Evolutionary conservation across 2,329 filamentous ascomycete genomes (phyloP).

Genomic region (Lasiodiplodia sp.): DNA sequence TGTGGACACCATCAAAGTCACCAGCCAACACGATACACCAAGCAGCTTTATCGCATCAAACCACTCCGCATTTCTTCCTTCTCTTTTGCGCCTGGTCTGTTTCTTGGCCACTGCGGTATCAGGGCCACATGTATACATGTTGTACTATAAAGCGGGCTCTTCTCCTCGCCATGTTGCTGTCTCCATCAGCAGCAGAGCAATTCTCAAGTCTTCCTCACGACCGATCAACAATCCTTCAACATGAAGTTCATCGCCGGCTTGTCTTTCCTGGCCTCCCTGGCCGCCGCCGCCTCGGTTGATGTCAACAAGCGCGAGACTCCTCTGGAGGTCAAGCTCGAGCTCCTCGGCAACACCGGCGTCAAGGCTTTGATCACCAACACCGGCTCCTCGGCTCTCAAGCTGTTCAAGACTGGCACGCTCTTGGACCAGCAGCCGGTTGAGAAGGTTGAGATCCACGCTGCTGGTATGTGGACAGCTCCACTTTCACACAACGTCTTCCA

Average conservation of each 20-base stretch:
- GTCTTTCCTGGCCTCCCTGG: constrained; percentile 19
- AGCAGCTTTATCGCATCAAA: constrained; percentile 11
- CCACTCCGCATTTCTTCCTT: constrained; percentile 25
- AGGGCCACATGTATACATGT: neutral
- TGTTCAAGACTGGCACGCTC: constrained; percentile 62
- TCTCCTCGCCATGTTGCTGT: neutral
- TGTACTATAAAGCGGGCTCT: constrained; percentile 9
- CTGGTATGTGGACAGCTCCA: constrained; percentile 30
- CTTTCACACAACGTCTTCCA: neutral
- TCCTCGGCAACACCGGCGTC: constrained; percentile 60
- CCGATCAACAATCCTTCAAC: neutral
- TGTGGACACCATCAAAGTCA: neutral
- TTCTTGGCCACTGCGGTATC: constrained; percentile 10
- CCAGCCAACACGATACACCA: neutral
- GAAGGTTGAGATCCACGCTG: constrained; percentile 61
- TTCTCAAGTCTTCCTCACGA: neutral
- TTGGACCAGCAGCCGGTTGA: constrained; percentile 61
- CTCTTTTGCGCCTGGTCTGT: constrained; percentile 20
- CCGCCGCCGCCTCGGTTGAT: constrained; percentile 15
- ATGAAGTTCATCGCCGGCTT: constrained; percentile 28
- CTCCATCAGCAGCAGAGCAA: constrained; percentile 8
- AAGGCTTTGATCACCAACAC: constrained; percentile 64
- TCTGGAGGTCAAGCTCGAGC: constrained; percentile 25
- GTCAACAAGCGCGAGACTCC: constrained; percentile 27
- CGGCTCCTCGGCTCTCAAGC: constrained; percentile 57